Conservation (phyloP, 768 basidiomycete species). For the Suillus hirtellus region DNA sequence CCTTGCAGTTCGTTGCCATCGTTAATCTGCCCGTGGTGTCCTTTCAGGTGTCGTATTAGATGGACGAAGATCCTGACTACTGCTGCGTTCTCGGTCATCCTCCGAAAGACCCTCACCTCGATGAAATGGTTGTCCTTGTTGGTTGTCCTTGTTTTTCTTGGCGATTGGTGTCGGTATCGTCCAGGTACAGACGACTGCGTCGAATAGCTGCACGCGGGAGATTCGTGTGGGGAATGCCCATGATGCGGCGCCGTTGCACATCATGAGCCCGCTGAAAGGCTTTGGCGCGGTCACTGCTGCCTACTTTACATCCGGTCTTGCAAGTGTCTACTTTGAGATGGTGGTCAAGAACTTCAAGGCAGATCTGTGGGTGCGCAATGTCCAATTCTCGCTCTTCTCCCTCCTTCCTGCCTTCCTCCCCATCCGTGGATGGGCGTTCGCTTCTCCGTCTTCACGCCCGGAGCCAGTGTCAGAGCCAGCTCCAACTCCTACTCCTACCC, state of each 20-base stretch:
- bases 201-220: constrained; percentile 31
- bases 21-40: constrained; percentile 94
- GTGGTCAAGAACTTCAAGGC: constrained; percentile 81
- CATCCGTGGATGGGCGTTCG: constrained; percentile 81
- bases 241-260: constrained; percentile 55
- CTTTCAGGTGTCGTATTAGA: constrained; percentile 97
- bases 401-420: constrained; percentile 87
- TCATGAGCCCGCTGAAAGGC: constrained; percentile 80
- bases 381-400: constrained; percentile 87
- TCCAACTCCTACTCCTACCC: constrained; percentile 16
- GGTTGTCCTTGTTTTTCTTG: constrained; percentile 87
- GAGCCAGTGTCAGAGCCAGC: constrained; percentile 22
- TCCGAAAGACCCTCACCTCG: constrained; percentile 69
- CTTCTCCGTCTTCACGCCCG: constrained; percentile 15
- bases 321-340: constrained; percentile 95
- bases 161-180: constrained; percentile 93
- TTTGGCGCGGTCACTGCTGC: constrained; percentile 83
- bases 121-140: too few relatives aligned
- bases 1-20: constrained; percentile 95
- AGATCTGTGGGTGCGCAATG: constrained; percentile 89
- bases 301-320: constrained; percentile 88
- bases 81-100: constrained; percentile 84
- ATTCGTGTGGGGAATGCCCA: constrained; percentile 66
- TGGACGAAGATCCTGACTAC: constrained; percentile 99
- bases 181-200: constrained; percentile 76